Percentiles rank a stretch among this genome's conserved stretches.
These are phyloP conservation scores for Sporothrix variecibatus DNA, from an alignment of 2,329 filamentous ascomycete species.

Conservation along the genomic window DNA sequence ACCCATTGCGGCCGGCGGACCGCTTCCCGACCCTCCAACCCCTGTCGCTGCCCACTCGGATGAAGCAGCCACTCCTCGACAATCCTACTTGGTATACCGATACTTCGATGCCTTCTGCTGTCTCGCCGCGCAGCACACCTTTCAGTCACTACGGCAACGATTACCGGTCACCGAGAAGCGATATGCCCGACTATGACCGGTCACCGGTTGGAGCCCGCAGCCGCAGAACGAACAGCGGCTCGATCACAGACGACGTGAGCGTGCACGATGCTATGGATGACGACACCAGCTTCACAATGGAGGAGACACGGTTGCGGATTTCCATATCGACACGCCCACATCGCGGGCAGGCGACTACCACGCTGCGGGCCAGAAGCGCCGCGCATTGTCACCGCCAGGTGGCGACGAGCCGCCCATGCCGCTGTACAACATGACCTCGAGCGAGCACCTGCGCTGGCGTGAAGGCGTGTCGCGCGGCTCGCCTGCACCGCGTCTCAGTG, in stretches of 20 bases:
- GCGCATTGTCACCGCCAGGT: slow-evolving; percentile 55
- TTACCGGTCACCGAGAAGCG: slow-evolving; percentile 47
- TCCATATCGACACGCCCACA: slow-evolving; percentile 50
- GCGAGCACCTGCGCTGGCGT: slow-evolving; percentile 51
- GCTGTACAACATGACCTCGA: slow-evolving; percentile 41
- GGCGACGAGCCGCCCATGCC: slow-evolving; percentile 48
- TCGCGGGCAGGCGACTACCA: slow-evolving; percentile 40
- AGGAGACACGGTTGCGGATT: slow-evolving; percentile 47
- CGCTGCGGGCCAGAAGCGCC: slow-evolving; percentile 53
- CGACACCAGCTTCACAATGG: slow-evolving; percentile 49
- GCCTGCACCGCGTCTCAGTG: slow-evolving; percentile 52
- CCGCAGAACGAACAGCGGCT: slow-evolving; percentile 52
- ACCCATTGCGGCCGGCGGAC: slow-evolving; percentile 34
- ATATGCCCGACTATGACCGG: slow-evolving; percentile 49
- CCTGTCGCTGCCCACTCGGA: slow-evolving; percentile 50
- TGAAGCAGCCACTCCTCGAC: slow-evolving; percentile 48
- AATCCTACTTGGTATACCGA: slow-evolving; percentile 49
- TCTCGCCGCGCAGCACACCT: slow-evolving; percentile 49
- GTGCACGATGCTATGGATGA: slow-evolving; percentile 54
- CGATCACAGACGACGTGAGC: slow-evolving; percentile 48
- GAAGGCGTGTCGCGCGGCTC: slow-evolving; percentile 54
- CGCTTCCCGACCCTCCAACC: slow-evolving; percentile 47
- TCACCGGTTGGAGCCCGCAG: slow-evolving; percentile 47
- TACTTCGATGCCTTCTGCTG: slow-evolving; percentile 50
- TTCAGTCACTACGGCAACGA: slow-evolving; percentile 42